A percentile compares a stretch with the other conserved stretches of the same genome.
Conservation (phyloP, 306 rosid species). For the Castanea crenata region DNA sequence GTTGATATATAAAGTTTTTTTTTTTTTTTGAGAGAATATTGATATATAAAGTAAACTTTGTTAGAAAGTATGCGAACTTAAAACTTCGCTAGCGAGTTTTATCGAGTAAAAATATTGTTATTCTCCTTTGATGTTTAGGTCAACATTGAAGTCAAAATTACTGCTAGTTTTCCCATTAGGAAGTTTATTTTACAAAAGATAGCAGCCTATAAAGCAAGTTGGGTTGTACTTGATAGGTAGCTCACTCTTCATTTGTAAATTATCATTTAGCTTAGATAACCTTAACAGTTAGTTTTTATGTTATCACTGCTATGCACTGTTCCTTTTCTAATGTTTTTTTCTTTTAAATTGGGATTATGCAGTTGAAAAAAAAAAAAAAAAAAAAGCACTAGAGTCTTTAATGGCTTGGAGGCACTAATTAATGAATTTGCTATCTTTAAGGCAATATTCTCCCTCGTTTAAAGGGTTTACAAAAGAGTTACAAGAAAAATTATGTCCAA, state of each 20-base stretch:
- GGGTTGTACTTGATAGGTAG: slow-evolving; percentile 84
- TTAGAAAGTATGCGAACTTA: no score
- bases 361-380: no score
- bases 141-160: slow-evolving; percentile 65
- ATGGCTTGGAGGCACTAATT: no score
- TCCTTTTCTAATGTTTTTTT: background rate
- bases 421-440: no score
- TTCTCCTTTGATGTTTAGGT: slow-evolving; percentile 40
- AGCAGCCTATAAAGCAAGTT: slow-evolving; percentile 44
- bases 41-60: no score
- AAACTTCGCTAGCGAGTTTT: background rate
- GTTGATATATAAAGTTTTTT: no score
- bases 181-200: slow-evolving; percentile 69
- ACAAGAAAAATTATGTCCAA: no score
- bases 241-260: background rate
- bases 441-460: no score
- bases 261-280: background rate
- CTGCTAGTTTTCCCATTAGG: slow-evolving; percentile 72
- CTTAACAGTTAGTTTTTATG: background rate
- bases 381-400: no score
- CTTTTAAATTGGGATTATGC: no score
- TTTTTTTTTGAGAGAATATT: no score
- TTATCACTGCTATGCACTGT: background rate
- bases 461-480: no score
- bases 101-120: background rate